phyloP scores from a whole-genome alignment of 2,329 filamentous ascomycete genomes.

The Sporothrix globosa region DNA sequence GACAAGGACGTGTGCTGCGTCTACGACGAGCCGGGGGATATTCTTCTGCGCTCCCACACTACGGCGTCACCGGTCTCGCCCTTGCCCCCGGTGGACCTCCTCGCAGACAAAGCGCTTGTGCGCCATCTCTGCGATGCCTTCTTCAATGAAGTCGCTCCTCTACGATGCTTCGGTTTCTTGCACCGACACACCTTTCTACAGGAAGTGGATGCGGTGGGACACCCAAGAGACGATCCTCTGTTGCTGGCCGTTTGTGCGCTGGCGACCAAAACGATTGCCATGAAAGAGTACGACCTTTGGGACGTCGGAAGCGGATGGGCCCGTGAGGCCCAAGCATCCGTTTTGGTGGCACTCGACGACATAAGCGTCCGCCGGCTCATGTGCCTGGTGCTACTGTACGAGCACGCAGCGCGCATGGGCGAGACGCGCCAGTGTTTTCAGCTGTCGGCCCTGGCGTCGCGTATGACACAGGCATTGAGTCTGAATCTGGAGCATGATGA shows the following conservation, averaged over 20 bases:
- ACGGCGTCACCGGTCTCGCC: not conserved
- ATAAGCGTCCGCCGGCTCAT: constrained; percentile 19
- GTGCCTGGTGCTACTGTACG: constrained; percentile 26
- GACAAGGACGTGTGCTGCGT: constrained; percentile 1
- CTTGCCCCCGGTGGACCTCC: not conserved
- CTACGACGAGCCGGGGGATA: not conserved
- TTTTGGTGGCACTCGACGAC: not conserved
- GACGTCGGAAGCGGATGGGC: constrained; percentile 24
- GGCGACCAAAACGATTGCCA: constrained; percentile 21
- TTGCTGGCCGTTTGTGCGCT: constrained; percentile 22
- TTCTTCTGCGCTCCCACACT: not conserved
- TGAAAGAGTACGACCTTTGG: not conserved
- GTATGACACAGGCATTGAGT: constrained; percentile 22
- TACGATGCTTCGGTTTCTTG: constrained; percentile 3
- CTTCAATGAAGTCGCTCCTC: not conserved
- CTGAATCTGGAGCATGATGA: constrained; percentile 30
- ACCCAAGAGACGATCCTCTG: not conserved
- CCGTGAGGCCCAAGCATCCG: not conserved
- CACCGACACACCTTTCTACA: constrained; percentile 19
- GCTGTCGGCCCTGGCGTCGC: constrained; percentile 26
- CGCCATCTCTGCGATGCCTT: not conserved
- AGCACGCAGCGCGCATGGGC: constrained; percentile 22
- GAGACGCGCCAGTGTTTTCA: constrained; percentile 24
- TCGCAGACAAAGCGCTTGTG: not conserved
- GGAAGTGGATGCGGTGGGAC: not conserved